These are phyloP conservation scores for Tulasnella sp. DNA, from an alignment of 768 basidiomycete species.

Conservation along the genomic window DNA sequence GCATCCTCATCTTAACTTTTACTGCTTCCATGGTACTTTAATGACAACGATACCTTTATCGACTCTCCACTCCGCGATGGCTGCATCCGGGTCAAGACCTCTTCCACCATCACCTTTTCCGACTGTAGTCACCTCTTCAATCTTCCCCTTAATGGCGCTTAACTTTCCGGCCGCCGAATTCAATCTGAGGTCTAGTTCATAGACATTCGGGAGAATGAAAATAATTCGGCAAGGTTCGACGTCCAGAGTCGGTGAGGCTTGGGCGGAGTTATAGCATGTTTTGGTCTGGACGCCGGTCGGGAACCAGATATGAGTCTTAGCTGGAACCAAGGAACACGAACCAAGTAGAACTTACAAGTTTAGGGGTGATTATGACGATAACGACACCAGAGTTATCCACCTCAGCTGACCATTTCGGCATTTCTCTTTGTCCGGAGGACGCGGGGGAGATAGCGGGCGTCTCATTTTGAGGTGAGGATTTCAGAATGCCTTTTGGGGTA, in stretches of 20 bases:
- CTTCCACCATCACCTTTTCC: not conserved
- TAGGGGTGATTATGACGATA: constrained; percentile 59
- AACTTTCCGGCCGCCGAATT: constrained; percentile 52
- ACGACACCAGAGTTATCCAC: constrained; percentile 44
- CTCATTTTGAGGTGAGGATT: not conserved
- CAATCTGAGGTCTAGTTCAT: constrained; percentile 54
- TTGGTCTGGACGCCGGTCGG: not conserved
- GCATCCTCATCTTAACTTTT: no score
- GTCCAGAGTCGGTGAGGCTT: constrained; percentile 57
- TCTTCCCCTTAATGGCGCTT: constrained; percentile 42
- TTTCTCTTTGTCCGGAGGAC: not conserved
- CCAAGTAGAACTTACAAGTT: constrained; percentile 52
- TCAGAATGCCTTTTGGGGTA: not conserved
- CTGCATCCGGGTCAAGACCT: constrained; percentile 56
- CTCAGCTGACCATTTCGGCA: constrained; percentile 32
- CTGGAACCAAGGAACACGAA: not conserved
- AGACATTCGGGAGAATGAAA: constrained; percentile 54
- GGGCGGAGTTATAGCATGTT: constrained; percentile 50
- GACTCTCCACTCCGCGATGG: constrained; percentile 70
- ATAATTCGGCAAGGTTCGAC: constrained; percentile 65
- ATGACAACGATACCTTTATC: constrained; percentile 57
- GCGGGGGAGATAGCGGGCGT: not conserved
- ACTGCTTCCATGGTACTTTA: constrained; percentile 16
- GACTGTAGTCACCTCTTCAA: not conserved
- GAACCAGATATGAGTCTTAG: not conserved